Percentiles rank a stretch among this genome's conserved stretches.
phyloP scores from a whole-genome alignment of 352 stramenopile species.

The Globisporangium rhizosaccharum region DNA sequence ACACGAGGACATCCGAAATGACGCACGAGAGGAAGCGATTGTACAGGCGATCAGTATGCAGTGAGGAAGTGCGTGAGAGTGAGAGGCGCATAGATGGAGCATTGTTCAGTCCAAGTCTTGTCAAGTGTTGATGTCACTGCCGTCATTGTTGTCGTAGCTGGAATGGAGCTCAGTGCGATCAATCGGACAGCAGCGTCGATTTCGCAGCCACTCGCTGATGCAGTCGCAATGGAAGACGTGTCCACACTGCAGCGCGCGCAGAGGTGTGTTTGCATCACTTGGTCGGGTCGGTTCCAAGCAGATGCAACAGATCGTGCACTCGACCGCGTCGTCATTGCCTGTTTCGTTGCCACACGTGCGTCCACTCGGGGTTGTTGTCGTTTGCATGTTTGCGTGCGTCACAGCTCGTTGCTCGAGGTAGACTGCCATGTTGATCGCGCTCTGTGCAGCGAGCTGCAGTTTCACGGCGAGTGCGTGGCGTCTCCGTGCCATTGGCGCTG shows the following conservation, averaged over 20 bases:
- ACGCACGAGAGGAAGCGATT: slow-evolving; percentile 44
- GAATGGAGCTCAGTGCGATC: slow-evolving; percentile 15
- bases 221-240: slow-evolving; percentile 28
- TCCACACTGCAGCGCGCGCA: slow-evolving; percentile 22
- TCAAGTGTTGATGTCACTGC: not conserved
- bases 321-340: not conserved
- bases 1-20: slow-evolving; percentile 23
- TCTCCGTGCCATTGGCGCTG: not conserved
- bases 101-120: not conserved
- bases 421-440: slow-evolving; percentile 8
- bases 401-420: slow-evolving; percentile 7
- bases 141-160: not conserved
- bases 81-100: not conserved
- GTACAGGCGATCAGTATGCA: slow-evolving; percentile 35
- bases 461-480: slow-evolving; percentile 3
- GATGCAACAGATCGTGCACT: slow-evolving; percentile 19
- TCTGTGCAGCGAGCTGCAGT: slow-evolving; percentile 12
- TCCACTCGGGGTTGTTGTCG: too few species aligned
- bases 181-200: slow-evolving; percentile 27
- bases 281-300: slow-evolving; percentile 19
- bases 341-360: not conserved
- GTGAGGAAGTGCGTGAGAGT: not conserved
- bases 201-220: slow-evolving; percentile 19
- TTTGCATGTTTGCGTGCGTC: not conserved
- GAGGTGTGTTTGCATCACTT: not conserved